phyloP scores from a whole-genome alignment of 805 yeast species.

The Sugiyamaella lignohabitans region DNA sequence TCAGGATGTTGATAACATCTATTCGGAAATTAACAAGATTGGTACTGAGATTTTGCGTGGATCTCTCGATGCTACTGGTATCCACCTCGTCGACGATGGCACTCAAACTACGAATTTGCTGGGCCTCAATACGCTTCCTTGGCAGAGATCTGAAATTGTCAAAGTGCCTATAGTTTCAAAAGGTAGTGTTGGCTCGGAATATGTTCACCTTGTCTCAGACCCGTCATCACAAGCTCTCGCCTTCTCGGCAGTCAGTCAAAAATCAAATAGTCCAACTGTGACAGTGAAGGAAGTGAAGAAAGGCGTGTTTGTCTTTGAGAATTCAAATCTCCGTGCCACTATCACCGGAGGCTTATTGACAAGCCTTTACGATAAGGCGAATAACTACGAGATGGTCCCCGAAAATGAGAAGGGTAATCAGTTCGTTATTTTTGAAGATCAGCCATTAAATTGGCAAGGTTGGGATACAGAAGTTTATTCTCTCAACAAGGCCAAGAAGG shows the following conservation, averaged over 20 bases:
- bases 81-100: background rate
- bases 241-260: background rate
- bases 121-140: conserved; percentile 53
- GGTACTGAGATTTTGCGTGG: conserved; percentile 35
- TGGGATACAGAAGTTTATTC: conserved; percentile 97
- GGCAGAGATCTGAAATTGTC: conserved; percentile 50
- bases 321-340: conserved; percentile 53
- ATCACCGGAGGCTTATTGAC: conserved; percentile 57
- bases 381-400: conserved; percentile 60
- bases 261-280: conserved; percentile 3
- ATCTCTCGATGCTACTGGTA: conserved; percentile 7
- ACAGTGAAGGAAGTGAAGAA: conserved; percentile 38
- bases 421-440: conserved; percentile 75
- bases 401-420: conserved; percentile 75
- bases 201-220: conserved; percentile 6
- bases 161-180: conserved; percentile 25
- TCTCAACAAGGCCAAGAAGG: conserved; percentile 56
- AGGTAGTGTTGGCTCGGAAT: conserved; percentile 10
- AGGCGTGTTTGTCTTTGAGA: conserved; percentile 46
- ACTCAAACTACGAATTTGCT: conserved; percentile 2
- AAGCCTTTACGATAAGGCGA: conserved; percentile 53
- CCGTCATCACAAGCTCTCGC: background rate
- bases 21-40: conserved; percentile 49
- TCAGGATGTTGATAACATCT: conserved; percentile 78
- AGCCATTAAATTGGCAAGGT: conserved; percentile 86